Conservation (phyloP, 2,329 filamentous ascomycete species). For the Verticillium tricorpus region DNA sequence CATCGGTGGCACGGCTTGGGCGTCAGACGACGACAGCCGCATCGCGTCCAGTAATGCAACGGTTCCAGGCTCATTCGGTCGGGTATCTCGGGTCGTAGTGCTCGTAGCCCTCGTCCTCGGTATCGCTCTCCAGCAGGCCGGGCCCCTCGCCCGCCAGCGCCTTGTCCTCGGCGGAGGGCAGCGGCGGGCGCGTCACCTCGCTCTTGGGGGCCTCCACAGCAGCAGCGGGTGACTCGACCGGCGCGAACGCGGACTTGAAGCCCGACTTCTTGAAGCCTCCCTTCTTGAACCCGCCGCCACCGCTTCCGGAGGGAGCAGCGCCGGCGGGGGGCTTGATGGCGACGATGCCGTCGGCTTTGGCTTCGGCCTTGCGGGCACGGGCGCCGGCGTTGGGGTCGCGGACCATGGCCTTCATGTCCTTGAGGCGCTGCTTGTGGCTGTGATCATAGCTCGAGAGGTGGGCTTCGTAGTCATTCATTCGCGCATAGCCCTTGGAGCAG, state of each 20-base stretch:
- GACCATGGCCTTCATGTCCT: slow-evolving; percentile 82
- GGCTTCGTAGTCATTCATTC: slow-evolving; percentile 94
- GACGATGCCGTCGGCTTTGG: slow-evolving; percentile 64
- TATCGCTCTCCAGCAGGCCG: slow-evolving; percentile 50
- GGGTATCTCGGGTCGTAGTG: slow-evolving; percentile 59
- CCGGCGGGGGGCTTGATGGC: slow-evolving; percentile 54
- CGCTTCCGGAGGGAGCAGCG: slow-evolving; percentile 6
- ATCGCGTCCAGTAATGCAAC: background rate
- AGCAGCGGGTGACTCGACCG: slow-evolving; percentile 34
- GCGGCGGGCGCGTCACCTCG: background rate
- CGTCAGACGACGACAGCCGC: background rate
- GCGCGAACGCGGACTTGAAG: slow-evolving; percentile 72
- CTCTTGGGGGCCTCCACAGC: slow-evolving; percentile 20
- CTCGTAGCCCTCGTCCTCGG: slow-evolving; percentile 68
- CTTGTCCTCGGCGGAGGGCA: background rate
- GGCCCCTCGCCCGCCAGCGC: background rate
- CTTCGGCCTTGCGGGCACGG: slow-evolving; percentile 64
- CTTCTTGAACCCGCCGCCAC: slow-evolving; percentile 55
- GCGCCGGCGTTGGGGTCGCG: slow-evolving; percentile 63
- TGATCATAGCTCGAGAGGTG: slow-evolving; percentile 95
- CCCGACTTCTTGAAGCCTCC: slow-evolving; percentile 77
- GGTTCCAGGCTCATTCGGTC: slow-evolving; percentile 44
- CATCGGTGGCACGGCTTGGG: background rate
- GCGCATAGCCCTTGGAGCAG: slow-evolving; percentile 89
- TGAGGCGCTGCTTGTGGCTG: slow-evolving; percentile 84